Conservation (phyloP, 2,329 filamentous ascomycete species). For the Pyricularia sp. region DNA sequence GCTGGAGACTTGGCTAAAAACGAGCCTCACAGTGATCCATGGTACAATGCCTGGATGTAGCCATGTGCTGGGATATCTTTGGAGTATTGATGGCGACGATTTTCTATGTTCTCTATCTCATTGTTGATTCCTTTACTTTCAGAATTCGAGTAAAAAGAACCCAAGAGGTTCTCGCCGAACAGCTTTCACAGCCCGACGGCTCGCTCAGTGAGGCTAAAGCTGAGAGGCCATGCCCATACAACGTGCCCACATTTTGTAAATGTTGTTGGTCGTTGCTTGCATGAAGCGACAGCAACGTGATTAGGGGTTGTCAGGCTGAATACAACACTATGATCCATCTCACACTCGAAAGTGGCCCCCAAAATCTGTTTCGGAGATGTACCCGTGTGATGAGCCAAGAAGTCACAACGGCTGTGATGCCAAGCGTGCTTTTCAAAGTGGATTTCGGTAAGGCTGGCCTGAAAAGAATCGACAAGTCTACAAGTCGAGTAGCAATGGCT, state of each 20-base stretch:
- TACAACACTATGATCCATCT: background rate
- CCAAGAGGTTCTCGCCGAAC: background rate
- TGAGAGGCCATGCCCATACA: background rate
- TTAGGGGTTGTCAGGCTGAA: background rate
- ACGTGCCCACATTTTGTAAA: background rate
- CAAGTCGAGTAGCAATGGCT: background rate
- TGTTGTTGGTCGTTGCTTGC: background rate
- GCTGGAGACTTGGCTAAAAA: background rate
- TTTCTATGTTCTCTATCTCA: background rate
- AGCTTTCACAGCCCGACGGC: background rate
- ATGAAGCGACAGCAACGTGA: background rate
- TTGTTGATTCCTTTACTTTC: background rate
- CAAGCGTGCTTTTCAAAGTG: background rate
- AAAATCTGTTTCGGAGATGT: background rate
- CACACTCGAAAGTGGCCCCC: background rate
- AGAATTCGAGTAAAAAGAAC: background rate
- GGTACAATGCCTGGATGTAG: background rate
- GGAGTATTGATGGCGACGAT: background rate
- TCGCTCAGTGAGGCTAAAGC: background rate
- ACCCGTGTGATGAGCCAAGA: background rate
- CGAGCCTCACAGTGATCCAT: background rate
- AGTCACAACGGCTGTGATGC: background rate
- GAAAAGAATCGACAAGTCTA: background rate
- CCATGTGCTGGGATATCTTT: background rate
- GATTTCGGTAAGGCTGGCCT: background rate